Base-by-base conservation (phyloP, 1,284 basidiomycete species). In the Puccinia coronata region DNA sequence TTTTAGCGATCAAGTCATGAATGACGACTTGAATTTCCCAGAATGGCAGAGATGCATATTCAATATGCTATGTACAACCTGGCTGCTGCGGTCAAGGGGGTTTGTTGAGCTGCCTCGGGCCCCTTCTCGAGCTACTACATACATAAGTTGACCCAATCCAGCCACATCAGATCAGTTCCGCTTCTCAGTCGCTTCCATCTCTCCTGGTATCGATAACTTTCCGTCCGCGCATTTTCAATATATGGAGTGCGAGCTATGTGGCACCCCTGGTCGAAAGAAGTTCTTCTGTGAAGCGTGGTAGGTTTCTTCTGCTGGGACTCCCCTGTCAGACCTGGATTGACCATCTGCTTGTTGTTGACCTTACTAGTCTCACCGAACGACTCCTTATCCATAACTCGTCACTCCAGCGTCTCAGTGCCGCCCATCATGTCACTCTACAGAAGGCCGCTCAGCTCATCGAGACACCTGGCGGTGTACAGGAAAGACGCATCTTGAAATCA, bases 181-280 rank as follows among this genome's bases (percentile, higher is more conserved):
- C 43, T 43, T 16, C 16, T 9, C 25, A 9, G 18, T 59, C 57
- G 6, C 28, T 14, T 59, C 39, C n/a, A n/a, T n/a, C n/a, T n/a
- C n/a, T n/a, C n/a, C n/a, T n/a, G n/a, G n/a, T n/a, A n/a, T 69
- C 25, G 41, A 69, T 47, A 23, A 41, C 18, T 20, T 51, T 51
- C 18, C 59, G 18, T 57, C 23, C 23, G 49, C 23, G 23, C 28
- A 20, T 34, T n/a, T 51, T 36, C 18, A n/a, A n/a, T n/a, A n/a
- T n/a, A 78, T 78, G 76, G 76, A 78, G 51, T 78, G 76, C 39
- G 76, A 78, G 36, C 59, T 78, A 39, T 78, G 76, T 39, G 63
- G 67, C 23, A 53, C 31, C 25, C 41, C 49, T 6, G 76, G 76
- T 39, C 76, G 76, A 65, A 67, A 55, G 47, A 78, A 69, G 47